Evolutionary conservation across 1,284 basidiomycete genomes (phyloP).

Genomic region (Moesziomyces globuligerus): DNA sequence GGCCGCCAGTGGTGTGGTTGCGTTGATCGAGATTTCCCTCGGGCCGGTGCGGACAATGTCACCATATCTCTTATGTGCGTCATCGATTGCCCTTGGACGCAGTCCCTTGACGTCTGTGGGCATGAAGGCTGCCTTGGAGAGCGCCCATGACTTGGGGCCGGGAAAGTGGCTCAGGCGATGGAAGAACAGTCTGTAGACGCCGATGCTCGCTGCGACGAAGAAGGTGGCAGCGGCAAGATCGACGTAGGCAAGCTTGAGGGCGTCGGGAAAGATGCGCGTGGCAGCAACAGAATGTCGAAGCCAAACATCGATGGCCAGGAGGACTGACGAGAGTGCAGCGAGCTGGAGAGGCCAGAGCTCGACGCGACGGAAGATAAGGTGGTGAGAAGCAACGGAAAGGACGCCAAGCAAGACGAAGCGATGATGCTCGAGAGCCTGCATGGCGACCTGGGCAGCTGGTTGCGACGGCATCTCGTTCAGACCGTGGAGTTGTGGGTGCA

Average conservation of each 20-base stretch:
- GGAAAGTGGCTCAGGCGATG: slow-evolving; percentile 37
- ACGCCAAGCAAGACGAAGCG: slow-evolving; percentile 6
- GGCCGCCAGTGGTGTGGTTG: slow-evolving; percentile 10
- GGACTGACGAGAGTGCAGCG: neutral
- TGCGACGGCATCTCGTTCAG: too few relatives aligned
- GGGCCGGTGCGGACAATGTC: slow-evolving; percentile 44
- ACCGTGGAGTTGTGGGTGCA: too few relatives aligned
- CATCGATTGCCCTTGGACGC: slow-evolving; percentile 16
- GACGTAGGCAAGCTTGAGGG: slow-evolving; percentile 3
- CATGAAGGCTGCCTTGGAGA: slow-evolving; percentile 35
- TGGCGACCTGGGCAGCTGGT: neutral
- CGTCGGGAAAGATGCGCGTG: slow-evolving; percentile 5
- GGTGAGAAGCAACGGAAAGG: slow-evolving; percentile 10
- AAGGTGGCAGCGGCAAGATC: slow-evolving; percentile 4
- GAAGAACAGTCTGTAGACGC: slow-evolving; percentile 36
- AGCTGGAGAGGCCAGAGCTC: slow-evolving; percentile 29
- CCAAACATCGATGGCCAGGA: slow-evolving; percentile 10
- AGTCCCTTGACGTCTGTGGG: slow-evolving; percentile 27
- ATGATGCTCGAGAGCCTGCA: slow-evolving; percentile 11
- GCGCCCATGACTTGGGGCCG: slow-evolving; percentile 22
- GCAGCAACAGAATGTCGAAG: slow-evolving; percentile 3
- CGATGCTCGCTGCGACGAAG: slow-evolving; percentile 24
- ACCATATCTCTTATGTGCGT: slow-evolving; percentile 33
- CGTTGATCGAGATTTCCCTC: slow-evolving; percentile 42
- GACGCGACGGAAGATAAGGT: slow-evolving; percentile 17